Evolutionary conservation across 148 eudicot species (phyloP), one percentile per base, ranked within the genome.

Genomic region (Chenopodium suecicum): DNA sequence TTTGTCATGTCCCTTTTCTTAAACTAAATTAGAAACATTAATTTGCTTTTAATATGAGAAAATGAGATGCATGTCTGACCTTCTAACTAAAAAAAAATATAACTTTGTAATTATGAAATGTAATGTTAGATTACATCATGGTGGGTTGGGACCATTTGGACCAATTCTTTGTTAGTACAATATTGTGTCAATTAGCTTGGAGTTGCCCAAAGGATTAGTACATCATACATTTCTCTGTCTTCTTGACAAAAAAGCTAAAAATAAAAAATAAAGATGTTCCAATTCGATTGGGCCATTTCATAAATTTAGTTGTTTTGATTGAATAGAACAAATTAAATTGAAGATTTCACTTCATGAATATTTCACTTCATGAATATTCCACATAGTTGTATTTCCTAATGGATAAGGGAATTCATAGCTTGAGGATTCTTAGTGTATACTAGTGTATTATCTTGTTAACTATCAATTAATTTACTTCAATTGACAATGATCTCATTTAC

Each of bases 131-230:
- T 52, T 34, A 56, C 75, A 79, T 79, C 81, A 31, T 48, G 31
- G 64, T 69, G 70, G 46, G 20, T 68, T 31, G 52, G 66, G 19
- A 52, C 63, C 22, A 58, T 58, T 4, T 19, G 63, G 81, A 70
- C 75, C 75, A 56, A 32, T 70, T 70, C 50, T 70, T 29, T 19
- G 62, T 13, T 48, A 69, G 66, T 62, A 56, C 62, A 56, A 56
- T 56, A 56, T 14, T 56, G 62, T 56, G 81, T 67, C 74, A 29
- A 68, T 37, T 50, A 50, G 74, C 73, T 79, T 79, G 75, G 11
- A 79, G 68, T 79, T 79, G 81, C 74, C 73, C 81, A 48, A 48
- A 65, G 34, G 29, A 31, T 68, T 67, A 48, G 73, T 10, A 46
- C 25, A 66, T 34, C 74, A 9, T 50, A 50, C 12, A 46, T 22